Percentiles rank a stretch among this genome's conserved stretches.
phyloP scores from a whole-genome alignment of 495 filamentous ascomycete species.

The Trichoderma virens region DNA sequence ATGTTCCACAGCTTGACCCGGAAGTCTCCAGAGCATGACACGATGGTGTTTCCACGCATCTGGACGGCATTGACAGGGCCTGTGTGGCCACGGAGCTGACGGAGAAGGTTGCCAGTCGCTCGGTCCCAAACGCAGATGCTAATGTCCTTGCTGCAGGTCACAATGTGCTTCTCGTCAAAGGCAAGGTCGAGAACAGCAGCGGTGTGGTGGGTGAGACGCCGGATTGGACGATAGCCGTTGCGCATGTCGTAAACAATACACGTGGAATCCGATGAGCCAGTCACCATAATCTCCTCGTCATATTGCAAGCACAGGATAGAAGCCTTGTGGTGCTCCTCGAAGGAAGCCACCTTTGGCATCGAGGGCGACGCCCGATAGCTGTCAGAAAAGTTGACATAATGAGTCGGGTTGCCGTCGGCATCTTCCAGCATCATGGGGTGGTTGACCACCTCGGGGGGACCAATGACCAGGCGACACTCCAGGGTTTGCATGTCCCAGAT shows the following conservation, averaged over 20 bases:
- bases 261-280: slow-evolving; percentile 84
- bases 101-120: slow-evolving; percentile 59
- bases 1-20: slow-evolving; percentile 93
- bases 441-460: slow-evolving; percentile 42
- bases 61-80: slow-evolving; percentile 96
- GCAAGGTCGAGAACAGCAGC: slow-evolving; percentile 89
- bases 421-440: slow-evolving; percentile 35
- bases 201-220: slow-evolving; percentile 64
- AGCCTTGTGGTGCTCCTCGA: slow-evolving; percentile 61
- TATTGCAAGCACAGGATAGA: slow-evolving; percentile 94
- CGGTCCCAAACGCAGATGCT: slow-evolving; percentile 92
- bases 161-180: slow-evolving; percentile 84
- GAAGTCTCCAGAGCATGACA: slow-evolving; percentile 88
- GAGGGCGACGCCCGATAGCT: slow-evolving; percentile 33
- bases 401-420: slow-evolving; percentile 30
- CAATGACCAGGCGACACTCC: slow-evolving; percentile 74
- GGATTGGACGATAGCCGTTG: slow-evolving; percentile 66
- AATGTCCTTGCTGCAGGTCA: slow-evolving; percentile 92
- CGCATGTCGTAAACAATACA: slow-evolving; percentile 88
- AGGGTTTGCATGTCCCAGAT: slow-evolving; percentile 90
- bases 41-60: slow-evolving; percentile 81
- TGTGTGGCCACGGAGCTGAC: slow-evolving; percentile 70
- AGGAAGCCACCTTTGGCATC: slow-evolving; percentile 39
- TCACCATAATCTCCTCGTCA: slow-evolving; percentile 85
- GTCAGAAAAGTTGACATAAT: slow-evolving; percentile 41